Percentiles rank a stretch among this genome's conserved stretches.
Conservation (phyloP, 1,284 basidiomycete genomes). For the Ceraceosorus guamensis region DNA sequence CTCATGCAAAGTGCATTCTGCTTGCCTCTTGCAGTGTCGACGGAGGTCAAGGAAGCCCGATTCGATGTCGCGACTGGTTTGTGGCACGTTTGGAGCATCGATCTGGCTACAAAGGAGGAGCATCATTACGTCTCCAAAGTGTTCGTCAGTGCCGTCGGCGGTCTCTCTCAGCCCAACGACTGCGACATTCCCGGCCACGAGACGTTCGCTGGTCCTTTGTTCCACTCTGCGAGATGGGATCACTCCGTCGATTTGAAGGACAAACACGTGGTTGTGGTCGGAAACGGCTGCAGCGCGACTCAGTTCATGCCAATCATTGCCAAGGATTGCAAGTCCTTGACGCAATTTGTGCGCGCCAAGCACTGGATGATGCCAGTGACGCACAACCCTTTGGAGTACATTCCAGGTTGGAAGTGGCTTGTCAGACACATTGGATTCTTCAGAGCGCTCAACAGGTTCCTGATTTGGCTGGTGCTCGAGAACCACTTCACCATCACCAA, state of each 20-base stretch:
- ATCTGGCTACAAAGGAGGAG: constrained; percentile 18
- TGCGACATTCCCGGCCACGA: constrained; percentile 39
- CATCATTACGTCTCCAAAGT: constrained; percentile 43
- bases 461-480: constrained; percentile 39
- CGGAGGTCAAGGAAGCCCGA: constrained; percentile 29
- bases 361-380: constrained; percentile 34
- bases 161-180: constrained; percentile 27
- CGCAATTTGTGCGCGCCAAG: constrained; percentile 23
- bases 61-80: constrained; percentile 35
- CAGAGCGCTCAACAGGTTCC: constrained; percentile 23
- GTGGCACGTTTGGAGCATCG: constrained; percentile 35
- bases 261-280: constrained; percentile 47
- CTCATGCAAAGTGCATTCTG: too few relatives aligned
- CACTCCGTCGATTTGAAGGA: constrained; percentile 37
- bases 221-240: constrained; percentile 49
- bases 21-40: too few relatives aligned
- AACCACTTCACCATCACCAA: constrained; percentile 33
- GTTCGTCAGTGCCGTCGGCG: constrained; percentile 41
- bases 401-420: constrained; percentile 39
- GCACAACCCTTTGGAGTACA: constrained; percentile 21
- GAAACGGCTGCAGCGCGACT: constrained; percentile 38
- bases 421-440: constrained; percentile 24
- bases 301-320: constrained; percentile 26
- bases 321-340: constrained; percentile 15
- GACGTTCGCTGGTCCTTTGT: constrained; percentile 36